Percentiles rank a stretch among this genome's conserved stretches.
Evolutionary conservation across 208 protist genomes (phyloP).

Genomic region (Crithidia brevicula): DNA sequence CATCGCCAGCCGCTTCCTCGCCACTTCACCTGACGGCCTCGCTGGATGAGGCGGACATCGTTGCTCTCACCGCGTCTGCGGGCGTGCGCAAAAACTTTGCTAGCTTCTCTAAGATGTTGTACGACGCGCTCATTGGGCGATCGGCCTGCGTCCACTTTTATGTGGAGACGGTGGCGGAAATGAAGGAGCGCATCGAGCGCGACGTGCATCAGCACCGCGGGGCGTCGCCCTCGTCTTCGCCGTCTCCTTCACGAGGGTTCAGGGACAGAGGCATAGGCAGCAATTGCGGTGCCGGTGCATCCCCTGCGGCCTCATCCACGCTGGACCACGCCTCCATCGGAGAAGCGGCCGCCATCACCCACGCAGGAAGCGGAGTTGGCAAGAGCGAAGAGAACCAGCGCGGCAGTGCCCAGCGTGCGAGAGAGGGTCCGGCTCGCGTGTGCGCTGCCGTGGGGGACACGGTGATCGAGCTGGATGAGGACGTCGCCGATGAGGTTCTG

Average conservation of each 20-base stretch:
- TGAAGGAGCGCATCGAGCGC: constrained; percentile 69
- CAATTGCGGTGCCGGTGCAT: too few relatives aligned
- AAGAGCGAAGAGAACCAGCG: constrained; percentile 13
- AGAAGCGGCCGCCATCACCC: not conserved
- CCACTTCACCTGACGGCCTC: constrained; percentile 27
- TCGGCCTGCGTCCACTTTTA: constrained; percentile 70
- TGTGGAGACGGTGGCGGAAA: constrained; percentile 77
- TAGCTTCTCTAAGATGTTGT: constrained; percentile 76
- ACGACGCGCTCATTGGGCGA: constrained; percentile 75
- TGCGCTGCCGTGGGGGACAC: constrained; percentile 37
- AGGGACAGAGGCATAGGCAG: constrained; percentile 17
- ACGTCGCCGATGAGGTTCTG: constrained; percentile 43
- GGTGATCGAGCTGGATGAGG: constrained; percentile 46
- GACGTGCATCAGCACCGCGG: constrained; percentile 37
- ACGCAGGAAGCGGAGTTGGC: not conserved
- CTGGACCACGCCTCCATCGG: not conserved
- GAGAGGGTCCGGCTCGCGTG: constrained; percentile 8
- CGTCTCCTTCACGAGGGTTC: not conserved
- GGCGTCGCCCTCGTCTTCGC: not conserved
- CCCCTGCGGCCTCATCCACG: too few relatives aligned
- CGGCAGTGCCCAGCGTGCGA: not conserved
- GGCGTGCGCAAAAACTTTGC: constrained; percentile 76
- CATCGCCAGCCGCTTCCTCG: not conserved
- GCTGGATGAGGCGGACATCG: constrained; percentile 52
- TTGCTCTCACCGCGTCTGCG: constrained; percentile 62